Conservation (phyloP, 1,139 yeast genomes). For the Geotrichum carabidarum region DNA sequence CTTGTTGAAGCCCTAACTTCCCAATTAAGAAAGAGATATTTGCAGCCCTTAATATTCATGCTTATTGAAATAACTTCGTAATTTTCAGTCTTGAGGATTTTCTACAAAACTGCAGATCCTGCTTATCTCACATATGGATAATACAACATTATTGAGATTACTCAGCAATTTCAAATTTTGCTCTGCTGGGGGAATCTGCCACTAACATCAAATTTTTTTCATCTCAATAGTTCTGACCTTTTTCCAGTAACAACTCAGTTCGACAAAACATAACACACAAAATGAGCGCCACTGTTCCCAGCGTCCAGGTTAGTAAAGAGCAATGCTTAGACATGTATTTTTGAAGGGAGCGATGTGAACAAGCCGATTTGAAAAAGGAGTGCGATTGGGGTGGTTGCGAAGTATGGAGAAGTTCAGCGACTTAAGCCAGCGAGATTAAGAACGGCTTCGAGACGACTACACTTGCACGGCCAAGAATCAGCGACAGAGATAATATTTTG, state of each 20-base stretch:
- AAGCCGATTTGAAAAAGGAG: background rate
- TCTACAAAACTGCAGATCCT: too few relatives aligned
- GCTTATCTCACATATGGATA: too few relatives aligned
- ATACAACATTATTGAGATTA: too few relatives aligned
- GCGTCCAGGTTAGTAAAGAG: slow-evolving; percentile 34
- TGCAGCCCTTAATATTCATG: too few relatives aligned
- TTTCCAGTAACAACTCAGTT: background rate
- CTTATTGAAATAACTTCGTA: too few relatives aligned
- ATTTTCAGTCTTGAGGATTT: too few relatives aligned
- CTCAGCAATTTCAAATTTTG: too few relatives aligned
- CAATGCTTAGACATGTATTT: background rate
- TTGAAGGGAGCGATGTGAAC: background rate
- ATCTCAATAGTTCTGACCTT: too few relatives aligned
- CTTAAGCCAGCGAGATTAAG: background rate
- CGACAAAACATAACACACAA: slow-evolving; percentile 4
- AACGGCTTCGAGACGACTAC: background rate
- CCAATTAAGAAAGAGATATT: too few relatives aligned
- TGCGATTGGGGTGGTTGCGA: background rate
- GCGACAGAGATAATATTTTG: background rate
- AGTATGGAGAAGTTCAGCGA: background rate
- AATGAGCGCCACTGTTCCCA: slow-evolving; percentile 30
- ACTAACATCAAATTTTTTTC: too few relatives aligned
- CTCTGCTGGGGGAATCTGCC: too few relatives aligned
- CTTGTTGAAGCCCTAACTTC: too few relatives aligned
- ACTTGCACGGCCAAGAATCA: background rate